Percentiles rank a stretch among this genome's conserved stretches.
Conservation (phyloP, 306 rosid species). For the Canavalia ensiformis region DNA sequence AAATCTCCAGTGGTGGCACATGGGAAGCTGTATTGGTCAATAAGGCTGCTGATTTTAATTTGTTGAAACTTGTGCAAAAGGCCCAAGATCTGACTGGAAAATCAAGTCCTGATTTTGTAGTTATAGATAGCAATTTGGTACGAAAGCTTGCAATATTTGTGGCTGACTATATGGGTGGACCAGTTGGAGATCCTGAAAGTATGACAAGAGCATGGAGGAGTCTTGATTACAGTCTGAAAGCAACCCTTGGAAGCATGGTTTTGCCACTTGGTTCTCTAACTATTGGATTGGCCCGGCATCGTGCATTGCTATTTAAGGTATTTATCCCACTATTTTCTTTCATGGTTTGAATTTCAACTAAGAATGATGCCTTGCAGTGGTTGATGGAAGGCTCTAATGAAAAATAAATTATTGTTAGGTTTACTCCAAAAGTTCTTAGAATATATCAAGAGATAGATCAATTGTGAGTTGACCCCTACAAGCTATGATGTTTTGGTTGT, state of each 20-base stretch:
- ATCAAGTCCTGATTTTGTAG: slow-evolving; percentile 63
- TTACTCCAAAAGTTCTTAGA: not conserved
- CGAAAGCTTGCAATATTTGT: slow-evolving; percentile 83
- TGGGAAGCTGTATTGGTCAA: slow-evolving; percentile 98
- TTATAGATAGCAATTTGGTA: slow-evolving; percentile 68
- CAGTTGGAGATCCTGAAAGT: slow-evolving; percentile 77
- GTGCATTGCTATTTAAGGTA: slow-evolving; percentile 98
- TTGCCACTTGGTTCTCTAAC: slow-evolving; percentile 94
- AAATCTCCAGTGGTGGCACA: slow-evolving; percentile 71
- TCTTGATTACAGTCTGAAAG: slow-evolving; percentile 80
- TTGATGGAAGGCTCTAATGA: slow-evolving; percentile 32
- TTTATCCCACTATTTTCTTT: slow-evolving; percentile 25
- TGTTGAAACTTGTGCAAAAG: slow-evolving; percentile 83
- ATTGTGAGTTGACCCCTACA: slow-evolving; percentile 11
- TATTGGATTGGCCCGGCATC: slow-evolving; percentile 96
- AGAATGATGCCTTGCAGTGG: slow-evolving; percentile 7
- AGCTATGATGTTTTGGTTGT: slow-evolving; percentile 22
- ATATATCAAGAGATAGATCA: slow-evolving; percentile 34
- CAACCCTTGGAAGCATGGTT: slow-evolving; percentile 91
- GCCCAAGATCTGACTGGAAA: slow-evolving; percentile 73
- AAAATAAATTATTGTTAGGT: slow-evolving; percentile 21
- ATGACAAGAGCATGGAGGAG: slow-evolving; percentile 85
- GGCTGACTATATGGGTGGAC: slow-evolving; percentile 96
- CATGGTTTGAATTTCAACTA: slow-evolving; percentile 37
- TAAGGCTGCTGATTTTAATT: slow-evolving; percentile 82